Percentiles rank a stretch among this genome's conserved stretches.
phyloP scores from a whole-genome alignment of 345 rosid genomes.

The Erodium maritimum region DNA sequence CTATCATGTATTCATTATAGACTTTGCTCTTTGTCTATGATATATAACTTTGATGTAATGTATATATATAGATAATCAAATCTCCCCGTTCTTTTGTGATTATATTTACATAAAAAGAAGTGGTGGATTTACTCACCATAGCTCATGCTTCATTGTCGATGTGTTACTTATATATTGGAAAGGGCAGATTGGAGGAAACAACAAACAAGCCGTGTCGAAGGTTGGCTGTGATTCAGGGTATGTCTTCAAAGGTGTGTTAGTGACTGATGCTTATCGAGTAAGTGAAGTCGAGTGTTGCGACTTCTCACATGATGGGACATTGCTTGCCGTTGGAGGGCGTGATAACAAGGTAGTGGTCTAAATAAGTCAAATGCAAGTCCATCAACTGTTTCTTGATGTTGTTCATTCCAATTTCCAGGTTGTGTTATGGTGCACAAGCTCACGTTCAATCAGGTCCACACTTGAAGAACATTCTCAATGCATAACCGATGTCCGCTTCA shows the following conservation, averaged over 20 bases:
- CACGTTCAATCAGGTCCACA: constrained; percentile 30
- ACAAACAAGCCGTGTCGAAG: constrained; percentile 39
- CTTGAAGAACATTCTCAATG: constrained; percentile 52
- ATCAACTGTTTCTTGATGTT: background rate
- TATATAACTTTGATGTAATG: no score
- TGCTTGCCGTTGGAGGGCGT: constrained; percentile 61
- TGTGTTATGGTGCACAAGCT: constrained; percentile 46
- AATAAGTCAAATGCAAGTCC: background rate
- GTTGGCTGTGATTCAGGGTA: constrained; percentile 36
- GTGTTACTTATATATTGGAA: constrained; percentile 20
- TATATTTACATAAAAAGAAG: no score
- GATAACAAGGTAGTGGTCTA: constrained; percentile 39
- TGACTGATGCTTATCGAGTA: no score
- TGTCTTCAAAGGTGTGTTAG: constrained; percentile 30
- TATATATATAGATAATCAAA: no score
- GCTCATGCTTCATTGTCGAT: background rate
- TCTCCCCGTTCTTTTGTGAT: no score
- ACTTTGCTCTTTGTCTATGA: no score
- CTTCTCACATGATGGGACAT: constrained; percentile 59
- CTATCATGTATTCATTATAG: background rate
- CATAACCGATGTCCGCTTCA: constrained; percentile 62
- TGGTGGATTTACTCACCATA: no score
- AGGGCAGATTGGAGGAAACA: constrained; percentile 36
- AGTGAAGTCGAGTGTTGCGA: constrained; percentile 47
- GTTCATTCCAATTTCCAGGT: constrained; percentile 37